Conservation (phyloP, 306 rosid genomes). For the Castanospermum australe region DNA sequence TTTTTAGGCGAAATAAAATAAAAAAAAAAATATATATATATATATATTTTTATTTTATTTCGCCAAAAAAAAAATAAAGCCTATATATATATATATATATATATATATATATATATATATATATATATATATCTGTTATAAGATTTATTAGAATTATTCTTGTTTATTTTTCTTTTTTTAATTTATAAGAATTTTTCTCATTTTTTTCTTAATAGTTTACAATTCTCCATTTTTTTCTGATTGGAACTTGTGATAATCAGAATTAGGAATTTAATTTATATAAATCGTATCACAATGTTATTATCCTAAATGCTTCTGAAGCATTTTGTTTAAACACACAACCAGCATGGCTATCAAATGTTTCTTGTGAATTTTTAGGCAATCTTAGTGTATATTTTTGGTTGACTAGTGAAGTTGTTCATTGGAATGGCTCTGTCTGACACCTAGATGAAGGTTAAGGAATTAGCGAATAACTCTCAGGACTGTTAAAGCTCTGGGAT, state of each 20-base stretch:
- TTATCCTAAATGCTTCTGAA: neutral
- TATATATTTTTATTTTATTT: too few relatives aligned
- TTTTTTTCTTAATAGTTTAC: neutral
- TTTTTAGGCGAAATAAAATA: neutral
- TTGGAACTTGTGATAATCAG: neutral
- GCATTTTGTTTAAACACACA: neutral
- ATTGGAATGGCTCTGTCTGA: conserved; percentile 18
- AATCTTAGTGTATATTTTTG: conserved; percentile 6
- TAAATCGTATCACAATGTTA: neutral
- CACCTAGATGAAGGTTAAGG: neutral
- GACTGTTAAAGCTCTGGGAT: neutral
- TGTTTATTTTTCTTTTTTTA: neutral
- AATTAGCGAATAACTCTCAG: neutral
- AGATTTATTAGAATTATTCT: neutral
- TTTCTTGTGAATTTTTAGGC: neutral
- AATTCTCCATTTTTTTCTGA: conserved; percentile 5
- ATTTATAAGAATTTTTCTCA: neutral
- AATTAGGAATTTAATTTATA: neutral
- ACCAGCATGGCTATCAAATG: conserved; percentile 9
- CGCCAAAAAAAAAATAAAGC: too few relatives aligned
- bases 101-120: too few relatives aligned
- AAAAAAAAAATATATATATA: too few relatives aligned
- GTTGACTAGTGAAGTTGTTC: neutral
- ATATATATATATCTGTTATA: neutral
- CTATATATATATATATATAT: too few relatives aligned